Base-by-base conservation (phyloP, 768 basidiomycete genomes). In the Guyanaporus albipodus region DNA sequence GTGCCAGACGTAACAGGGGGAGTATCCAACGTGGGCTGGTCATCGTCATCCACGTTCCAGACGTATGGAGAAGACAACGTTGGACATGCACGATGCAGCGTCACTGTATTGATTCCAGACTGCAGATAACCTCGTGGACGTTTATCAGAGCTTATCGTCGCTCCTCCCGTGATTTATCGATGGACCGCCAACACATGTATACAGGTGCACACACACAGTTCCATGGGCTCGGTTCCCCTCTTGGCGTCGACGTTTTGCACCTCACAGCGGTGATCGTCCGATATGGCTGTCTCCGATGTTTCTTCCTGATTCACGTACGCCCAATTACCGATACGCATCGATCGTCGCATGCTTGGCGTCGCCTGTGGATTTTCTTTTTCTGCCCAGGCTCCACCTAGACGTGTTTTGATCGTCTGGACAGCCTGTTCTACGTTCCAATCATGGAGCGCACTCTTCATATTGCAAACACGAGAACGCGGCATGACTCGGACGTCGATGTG, bases 121-220 rank as follows among this genome's bases (percentile, higher is more conserved):
- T 21, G n/a, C 44, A 39, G 46, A 38, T 43, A 34, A 40, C 46
- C 46, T 56, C 54, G 43, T 48, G 57, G 46, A 22, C 18, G 27
- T 39, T 43, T 54, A 59, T 59, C 57, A 34, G 29, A 56, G 54
- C 6, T 56, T 43, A 55, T 55, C 54, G 35, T 8, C 11, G 24
- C 38, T 19, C 36, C 1, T 45, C 28, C n/a, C 19, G 28, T 44
- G 9, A 37, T 36, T 23, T 35, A 40, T 50, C 29, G 38, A 41
- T 48, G n/a, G n/a, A 12, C 18, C 15, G 34, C n/a, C 42, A 53
- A 41, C n/a, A 42, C 21, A 21, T 1, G 22, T 34, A 47, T 2
- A 57, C 38, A 46, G 27, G n/a, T n/a, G n/a, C n/a, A 21, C 10
- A 35, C 15, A 49, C 32, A 42, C 39, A 44, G 27, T 23, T 7